Conservation (phyloP, 139 green algal species). For the Micractinium sp. region DNA sequence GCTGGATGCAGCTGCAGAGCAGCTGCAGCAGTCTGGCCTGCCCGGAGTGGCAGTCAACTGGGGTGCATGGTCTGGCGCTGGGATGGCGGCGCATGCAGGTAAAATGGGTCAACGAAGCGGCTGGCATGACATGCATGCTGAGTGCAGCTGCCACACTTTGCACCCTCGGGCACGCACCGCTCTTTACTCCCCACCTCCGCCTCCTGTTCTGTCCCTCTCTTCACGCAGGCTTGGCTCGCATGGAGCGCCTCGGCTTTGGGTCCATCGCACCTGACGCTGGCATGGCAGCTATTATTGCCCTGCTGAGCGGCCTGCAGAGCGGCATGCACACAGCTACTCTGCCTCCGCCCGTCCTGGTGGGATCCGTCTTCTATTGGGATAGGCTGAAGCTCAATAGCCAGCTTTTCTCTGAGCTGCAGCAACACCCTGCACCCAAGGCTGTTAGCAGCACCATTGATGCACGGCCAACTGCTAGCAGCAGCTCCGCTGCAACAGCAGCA, state of each 20-base stretch:
- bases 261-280: constrained; percentile 34
- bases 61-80: constrained; percentile 85
- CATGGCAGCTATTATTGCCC: constrained; percentile 14
- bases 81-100: constrained; percentile 78
- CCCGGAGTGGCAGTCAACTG: constrained; percentile 71
- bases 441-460: background rate
- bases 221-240: constrained; percentile 53
- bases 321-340: background rate
- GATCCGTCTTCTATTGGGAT: constrained; percentile 46
- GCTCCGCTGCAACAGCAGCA: too few species aligned
- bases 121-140: constrained; percentile 30
- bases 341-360: constrained; percentile 3
- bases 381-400: background rate
- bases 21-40: constrained; percentile 16
- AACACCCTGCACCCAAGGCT: background rate
- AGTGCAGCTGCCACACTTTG: background rate
- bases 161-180: background rate
- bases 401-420: constrained; percentile 30
- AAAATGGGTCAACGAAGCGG: constrained; percentile 45
- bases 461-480: background rate
- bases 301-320: constrained; percentile 23
- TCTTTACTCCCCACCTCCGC: background rate
- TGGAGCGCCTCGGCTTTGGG: constrained; percentile 50
- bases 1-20: constrained; percentile 34
- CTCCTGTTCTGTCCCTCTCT: too few species aligned